A percentile compares a stretch with the other conserved stretches of the same genome.
Evolutionary conservation across 179 eudicot species (phyloP).

Genomic region (Vitellaria paradoxa): DNA sequence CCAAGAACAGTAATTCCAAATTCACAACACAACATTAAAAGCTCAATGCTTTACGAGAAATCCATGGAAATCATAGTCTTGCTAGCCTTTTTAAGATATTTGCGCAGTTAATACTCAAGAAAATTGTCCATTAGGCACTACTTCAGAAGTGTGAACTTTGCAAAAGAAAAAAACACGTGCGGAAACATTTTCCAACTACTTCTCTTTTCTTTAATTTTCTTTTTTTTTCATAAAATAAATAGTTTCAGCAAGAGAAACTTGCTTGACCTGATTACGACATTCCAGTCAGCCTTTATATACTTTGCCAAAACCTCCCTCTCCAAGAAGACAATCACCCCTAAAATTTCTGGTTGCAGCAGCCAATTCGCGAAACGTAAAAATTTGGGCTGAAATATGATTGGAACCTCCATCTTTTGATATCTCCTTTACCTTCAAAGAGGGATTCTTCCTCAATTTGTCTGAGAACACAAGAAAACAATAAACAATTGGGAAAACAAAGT

Average conservation of each 20-base stretch:
- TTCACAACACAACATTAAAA: background rate
- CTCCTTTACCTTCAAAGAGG: slow-evolving; percentile 27
- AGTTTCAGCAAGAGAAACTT: background rate
- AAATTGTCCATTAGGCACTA: no score
- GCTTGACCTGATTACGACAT: slow-evolving; percentile 44
- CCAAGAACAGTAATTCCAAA: background rate
- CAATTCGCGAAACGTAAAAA: slow-evolving; percentile 62
- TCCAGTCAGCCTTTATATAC: slow-evolving; percentile 70
- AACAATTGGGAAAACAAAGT: slow-evolving; percentile 11
- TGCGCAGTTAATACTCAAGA: background rate
- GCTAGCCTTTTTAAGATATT: background rate
- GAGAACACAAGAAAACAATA: background rate
- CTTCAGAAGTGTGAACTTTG: no score
- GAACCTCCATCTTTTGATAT: slow-evolving; percentile 37
- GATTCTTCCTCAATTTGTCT: slow-evolving; percentile 36
- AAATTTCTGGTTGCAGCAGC: slow-evolving; percentile 68
- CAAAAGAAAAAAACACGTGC: background rate
- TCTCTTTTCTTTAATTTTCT: background rate
- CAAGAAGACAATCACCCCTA: slow-evolving; percentile 54
- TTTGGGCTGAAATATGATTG: slow-evolving; percentile 48
- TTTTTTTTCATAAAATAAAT: background rate
- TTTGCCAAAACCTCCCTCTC: slow-evolving; percentile 80
- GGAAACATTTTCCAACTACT: background rate
- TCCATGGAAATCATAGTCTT: slow-evolving; percentile 3
- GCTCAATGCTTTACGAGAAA: background rate